These are phyloP conservation scores for Pichia paraexigua DNA, from an alignment of 805 yeast genomes.

Conservation along the genomic window DNA sequence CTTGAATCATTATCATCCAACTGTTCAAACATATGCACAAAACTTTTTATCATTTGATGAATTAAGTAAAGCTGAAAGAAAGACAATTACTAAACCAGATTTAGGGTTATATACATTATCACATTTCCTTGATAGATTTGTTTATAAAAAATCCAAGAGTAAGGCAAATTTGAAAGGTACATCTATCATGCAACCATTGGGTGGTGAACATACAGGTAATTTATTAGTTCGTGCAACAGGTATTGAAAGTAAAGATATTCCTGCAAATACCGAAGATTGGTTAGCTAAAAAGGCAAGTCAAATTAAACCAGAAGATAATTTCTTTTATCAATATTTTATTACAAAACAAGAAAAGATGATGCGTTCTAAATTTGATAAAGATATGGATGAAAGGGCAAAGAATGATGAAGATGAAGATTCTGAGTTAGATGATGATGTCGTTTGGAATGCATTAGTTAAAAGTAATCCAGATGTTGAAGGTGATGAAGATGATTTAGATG, in stretches of 20 bases:
- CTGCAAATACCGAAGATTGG: slow-evolving; percentile 87
- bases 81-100: slow-evolving; percentile 63
- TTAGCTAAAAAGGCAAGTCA: slow-evolving; percentile 50
- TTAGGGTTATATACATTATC: slow-evolving; percentile 78
- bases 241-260: slow-evolving; percentile 32
- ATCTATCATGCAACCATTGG: slow-evolving; percentile 96
- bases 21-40: slow-evolving; percentile 73
- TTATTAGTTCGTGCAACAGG: slow-evolving; percentile 59
- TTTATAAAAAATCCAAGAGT: slow-evolving; percentile 84
- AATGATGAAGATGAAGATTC: slow-evolving; percentile 32
- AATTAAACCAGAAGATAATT: slow-evolving; percentile 79
- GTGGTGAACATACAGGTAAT: slow-evolving; percentile 71
- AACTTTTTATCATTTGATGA: slow-evolving; percentile 44
- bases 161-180: slow-evolving; percentile 70
- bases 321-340: slow-evolving; percentile 79
- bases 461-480: slow-evolving; percentile 52
- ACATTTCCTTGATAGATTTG: slow-evolving; percentile 92
- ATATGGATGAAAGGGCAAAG: slow-evolving; percentile 37
- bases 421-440: slow-evolving; percentile 46
- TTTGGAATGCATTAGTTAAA: slow-evolving; percentile 54
- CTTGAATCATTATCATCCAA: slow-evolving; percentile 82
- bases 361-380: slow-evolving; percentile 35
- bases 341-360: slow-evolving; percentile 42
- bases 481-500: slow-evolving; percentile 30
- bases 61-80: slow-evolving; percentile 13